Base-by-base conservation (phyloP, 2,329 filamentous ascomycete genomes). In the Penicillium brasilianum region DNA sequence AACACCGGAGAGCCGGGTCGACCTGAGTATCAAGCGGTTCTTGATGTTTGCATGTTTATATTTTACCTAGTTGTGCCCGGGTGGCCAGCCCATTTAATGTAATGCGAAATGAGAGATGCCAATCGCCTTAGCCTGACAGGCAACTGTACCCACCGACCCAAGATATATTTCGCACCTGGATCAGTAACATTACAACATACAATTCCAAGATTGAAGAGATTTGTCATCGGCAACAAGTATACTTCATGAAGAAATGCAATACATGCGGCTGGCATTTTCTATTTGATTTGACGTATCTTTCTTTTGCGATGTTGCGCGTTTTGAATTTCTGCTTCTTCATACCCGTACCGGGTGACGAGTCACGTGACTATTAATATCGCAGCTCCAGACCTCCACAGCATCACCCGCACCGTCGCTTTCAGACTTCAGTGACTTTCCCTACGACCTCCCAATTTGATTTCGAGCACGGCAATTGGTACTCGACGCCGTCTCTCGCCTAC, bases 51-150 rank as follows among this genome's bases (percentile, higher is more conserved):
- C 20, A 50, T 60, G 39, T 60, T 48, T 28, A 53, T 48, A 61
- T 50, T 52, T 46, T 57, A 62, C 51, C 41, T 58, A 61, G 20
- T 39, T 52, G 52, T 54, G 57, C 60, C 60, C 60, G 18, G 49
- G 57, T 54, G 60, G 53, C 51, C 57, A 50, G 25, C 51, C 57
- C 34, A 18, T 22, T 54, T 59, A 62, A 59, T 62, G 60, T 62
- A 62, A 62, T 62, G 43, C 57, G 57, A 62, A 53, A 62, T 62
- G 60, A 59, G 51, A 52, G 52, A 62, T 56, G 57, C 53, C 52
- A 58, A 48, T 50, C 14, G n/a, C 25, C 6, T 28, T 3, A 32
- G 2, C 3, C n/a, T 18, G 22, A n/a, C 0, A 6, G 18, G 25
- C 10, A 9, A 5, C 46, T 30, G 46, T 32, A 30, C 10, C 16